These are phyloP conservation scores for Circinella umbellata DNA, from an alignment of 371 early-diverging fungal genomes.

Conservation along the genomic window DNA sequence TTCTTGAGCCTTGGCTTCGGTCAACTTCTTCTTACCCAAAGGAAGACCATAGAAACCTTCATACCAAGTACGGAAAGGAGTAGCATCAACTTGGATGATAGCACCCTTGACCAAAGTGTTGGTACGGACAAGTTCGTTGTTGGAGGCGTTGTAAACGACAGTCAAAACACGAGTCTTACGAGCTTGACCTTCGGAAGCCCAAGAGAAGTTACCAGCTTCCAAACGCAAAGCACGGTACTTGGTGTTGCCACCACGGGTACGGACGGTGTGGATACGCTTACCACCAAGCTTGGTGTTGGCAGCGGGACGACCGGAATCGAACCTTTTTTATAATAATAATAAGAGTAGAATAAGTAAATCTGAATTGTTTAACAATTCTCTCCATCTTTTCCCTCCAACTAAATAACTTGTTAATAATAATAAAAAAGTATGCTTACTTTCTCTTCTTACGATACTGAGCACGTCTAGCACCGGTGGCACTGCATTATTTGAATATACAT, in stretches of 20 bases:
- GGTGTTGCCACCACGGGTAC: slow-evolving; percentile 98
- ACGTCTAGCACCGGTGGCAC: slow-evolving; percentile 97
- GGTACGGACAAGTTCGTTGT: slow-evolving; percentile 99
- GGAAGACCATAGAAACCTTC: slow-evolving; percentile 93
- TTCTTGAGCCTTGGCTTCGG: slow-evolving; percentile 60
- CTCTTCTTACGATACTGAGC: slow-evolving; percentile 99
- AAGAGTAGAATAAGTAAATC: not conserved
- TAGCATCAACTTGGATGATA: slow-evolving; percentile 98
- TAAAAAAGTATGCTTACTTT: slow-evolving; percentile 34
- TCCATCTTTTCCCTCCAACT: too few relatives aligned
- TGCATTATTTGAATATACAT: slow-evolving; percentile 37
- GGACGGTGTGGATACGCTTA: slow-evolving; percentile 91
- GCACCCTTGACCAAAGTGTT: slow-evolving; percentile 99
- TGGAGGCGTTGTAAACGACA: slow-evolving; percentile 99
- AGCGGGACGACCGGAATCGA: slow-evolving; percentile 97
- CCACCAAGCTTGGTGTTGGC: slow-evolving; percentile 97
- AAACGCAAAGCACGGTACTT: slow-evolving; percentile 99
- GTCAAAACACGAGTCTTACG: slow-evolving; percentile 96
- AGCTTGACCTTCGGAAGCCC: slow-evolving; percentile 94
- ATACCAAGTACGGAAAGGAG: slow-evolving; percentile 99
- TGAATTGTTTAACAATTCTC: not conserved
- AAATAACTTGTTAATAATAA: too few relatives aligned
- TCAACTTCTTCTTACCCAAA: slow-evolving; percentile 86
- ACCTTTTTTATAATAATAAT: slow-evolving; percentile 61
- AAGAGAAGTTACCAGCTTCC: slow-evolving; percentile 97